Base-by-base conservation (phyloP, 352 stramenopile species). In the Aphanomyces cochlioides region DNA sequence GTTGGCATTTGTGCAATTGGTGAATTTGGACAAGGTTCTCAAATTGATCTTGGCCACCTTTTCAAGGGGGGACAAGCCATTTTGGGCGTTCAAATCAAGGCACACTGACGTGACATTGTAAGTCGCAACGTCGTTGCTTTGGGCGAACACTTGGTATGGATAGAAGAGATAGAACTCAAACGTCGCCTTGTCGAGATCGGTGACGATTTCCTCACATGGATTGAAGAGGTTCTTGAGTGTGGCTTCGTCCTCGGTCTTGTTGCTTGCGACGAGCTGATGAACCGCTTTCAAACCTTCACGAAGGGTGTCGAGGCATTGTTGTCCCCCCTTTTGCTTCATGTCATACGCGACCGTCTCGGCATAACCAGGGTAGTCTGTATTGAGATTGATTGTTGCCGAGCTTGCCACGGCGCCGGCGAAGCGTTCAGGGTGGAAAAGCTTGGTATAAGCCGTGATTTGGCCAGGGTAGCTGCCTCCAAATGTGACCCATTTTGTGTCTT, bases 391-490 rank as follows among this genome's bases (percentile, higher is more conserved):
- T 10, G 88, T 85, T 56, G 93, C 92, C 37, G 82, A 83, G n/a
- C 88, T 74, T 39, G 83, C 45, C 3, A 63, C 19, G 34, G 60
- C 41, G 17, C 60, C 60, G 3, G 7, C 39, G 12, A 67, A 67
- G 60, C 45, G 45, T 12, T 64, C 43, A 0, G 64, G 48, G 48
- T 40, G 41, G 19, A 8, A 39, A 38, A 53, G 39, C 64, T 72
- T 85, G 72, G 89, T 92, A 83, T 84, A 96, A 19, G 84, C 82
- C 0, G 85, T 79, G 17, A 95, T 72, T 4, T 84, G 85, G 39
- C 88, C 88, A 7, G 87, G 84, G 67, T 96, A 96, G 12, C 83
- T 93, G 0, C 88, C 87, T 50, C 88, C 88, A 54, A 95, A 78
- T 0, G 83, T 79, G 63, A 96, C 77, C 82, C 83, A 95, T 64